Percentiles rank a stretch among this genome's conserved stretches.
These are phyloP conservation scores for Scutellaria baicalensis DNA, from an alignment of 257 asterid species.

Conservation along the genomic window DNA sequence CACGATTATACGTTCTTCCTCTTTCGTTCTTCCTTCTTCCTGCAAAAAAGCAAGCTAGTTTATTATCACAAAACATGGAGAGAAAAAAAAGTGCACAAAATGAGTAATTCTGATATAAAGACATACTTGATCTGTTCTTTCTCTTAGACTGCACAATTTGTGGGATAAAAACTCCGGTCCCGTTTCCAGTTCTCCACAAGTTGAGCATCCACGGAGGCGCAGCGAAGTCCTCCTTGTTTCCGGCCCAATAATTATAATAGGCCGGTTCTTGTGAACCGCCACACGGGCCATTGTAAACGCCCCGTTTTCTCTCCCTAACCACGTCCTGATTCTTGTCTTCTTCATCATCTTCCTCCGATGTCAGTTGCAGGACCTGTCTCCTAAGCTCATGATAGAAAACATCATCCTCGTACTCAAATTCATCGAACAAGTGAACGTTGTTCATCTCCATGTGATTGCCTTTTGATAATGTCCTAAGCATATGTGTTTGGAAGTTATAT, in stretches of 20 bases:
- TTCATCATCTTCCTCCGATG: conserved; percentile 46
- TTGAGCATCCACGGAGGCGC: conserved; percentile 49
- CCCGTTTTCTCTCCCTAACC: background rate
- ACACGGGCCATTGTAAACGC: background rate
- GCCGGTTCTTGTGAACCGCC: background rate
- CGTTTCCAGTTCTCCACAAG: conserved; percentile 61
- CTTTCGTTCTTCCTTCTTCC: conserved; percentile 44
- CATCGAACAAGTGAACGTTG: conserved; percentile 16
- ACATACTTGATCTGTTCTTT: conserved; percentile 48
- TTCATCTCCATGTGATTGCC: conserved; percentile 26
- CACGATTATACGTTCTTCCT: conserved; percentile 27
- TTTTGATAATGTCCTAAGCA: background rate
- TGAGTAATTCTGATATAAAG: background rate
- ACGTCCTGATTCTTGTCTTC: conserved; percentile 1
- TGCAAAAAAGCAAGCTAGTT: conserved; percentile 13
- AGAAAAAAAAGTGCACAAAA: background rate
- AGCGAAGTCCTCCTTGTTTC: conserved; percentile 9
- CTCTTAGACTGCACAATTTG: conserved; percentile 37
- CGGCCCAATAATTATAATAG: conserved; percentile 24
- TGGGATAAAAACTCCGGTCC: conserved; percentile 90
- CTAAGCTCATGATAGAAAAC: conserved; percentile 47
- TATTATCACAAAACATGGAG: background rate
- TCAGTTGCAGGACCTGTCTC: conserved; percentile 41
- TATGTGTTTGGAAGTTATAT: background rate
- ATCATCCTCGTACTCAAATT: conserved; percentile 46